Conservation (phyloP, 2,329 filamentous ascomycete genomes). For the Rhinocladiella similis region DNA sequence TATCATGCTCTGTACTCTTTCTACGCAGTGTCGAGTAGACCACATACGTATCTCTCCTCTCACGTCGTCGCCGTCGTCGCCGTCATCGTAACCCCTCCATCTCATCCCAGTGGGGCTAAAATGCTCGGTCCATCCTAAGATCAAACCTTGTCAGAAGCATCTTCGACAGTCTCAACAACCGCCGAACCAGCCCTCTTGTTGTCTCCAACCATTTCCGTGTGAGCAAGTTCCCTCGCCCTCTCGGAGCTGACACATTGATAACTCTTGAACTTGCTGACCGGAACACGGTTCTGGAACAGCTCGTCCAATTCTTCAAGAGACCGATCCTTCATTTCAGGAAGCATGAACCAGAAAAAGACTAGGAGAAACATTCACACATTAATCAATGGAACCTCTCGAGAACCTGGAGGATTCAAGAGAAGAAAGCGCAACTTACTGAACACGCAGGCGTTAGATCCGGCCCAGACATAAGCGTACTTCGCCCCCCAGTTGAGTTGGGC, state of each 20-base stretch:
- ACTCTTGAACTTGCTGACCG: conserved; percentile 15
- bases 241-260: conserved; percentile 19
- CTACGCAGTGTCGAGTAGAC: no score
- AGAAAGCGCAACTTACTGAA: conserved; percentile 34
- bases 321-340: conserved; percentile 29
- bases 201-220: conserved; percentile 3
- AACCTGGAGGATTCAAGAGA: not conserved
- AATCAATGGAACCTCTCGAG: not conserved
- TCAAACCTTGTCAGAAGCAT: conserved; percentile 3
- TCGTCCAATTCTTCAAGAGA: conserved; percentile 34
- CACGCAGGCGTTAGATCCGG: conserved; percentile 40
- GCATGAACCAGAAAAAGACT: conserved; percentile 21
- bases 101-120: no score
- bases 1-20: no score
- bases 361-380: no score
- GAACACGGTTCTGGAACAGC: conserved; percentile 28
- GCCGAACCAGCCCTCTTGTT: not conserved
- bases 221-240: conserved; percentile 12
- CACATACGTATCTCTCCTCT: no score
- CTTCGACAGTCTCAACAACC: conserved; percentile 12
- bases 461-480: conserved; percentile 53
- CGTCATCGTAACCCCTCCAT: no score
- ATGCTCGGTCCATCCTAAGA: no score
- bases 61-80: no score
- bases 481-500: conserved; percentile 44